Evolutionary conservation across 2,329 filamentous ascomycete species (phyloP), one percentile per base, ranked within the genome.

Genomic region (Pseudogymnoascus sp.): DNA sequence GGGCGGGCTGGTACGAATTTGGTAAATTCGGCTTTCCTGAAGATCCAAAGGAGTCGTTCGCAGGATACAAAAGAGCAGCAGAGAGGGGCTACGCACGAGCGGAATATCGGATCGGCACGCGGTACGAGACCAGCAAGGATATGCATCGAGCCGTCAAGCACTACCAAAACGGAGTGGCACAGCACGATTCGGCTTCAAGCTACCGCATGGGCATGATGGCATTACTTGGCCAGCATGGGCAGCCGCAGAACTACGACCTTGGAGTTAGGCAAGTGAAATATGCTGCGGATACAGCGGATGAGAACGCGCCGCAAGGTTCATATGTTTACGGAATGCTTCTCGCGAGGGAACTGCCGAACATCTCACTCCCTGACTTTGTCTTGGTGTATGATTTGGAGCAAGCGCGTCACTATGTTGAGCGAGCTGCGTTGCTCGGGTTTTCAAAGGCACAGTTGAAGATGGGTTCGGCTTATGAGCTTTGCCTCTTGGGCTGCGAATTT

Each of bases 61-160:
- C 87, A 66, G 90, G 89, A 71, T 99, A 97, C 77, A 86, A 87
- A 66, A 83, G 88, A 70, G 90, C 95, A n/a, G 89, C 91, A 31
- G 89, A 93, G 70, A 87, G 90, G 70, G 91, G 91, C 64, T 96
- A 93, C 77, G 86, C 88, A 21, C 83, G 95, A 69, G 93, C 95
- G 19, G 91, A 97, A 75, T 99, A 99, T 76, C 87, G 95, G 57
- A 96, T 99, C 78, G 95, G 95, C 67, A 99, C 97, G 93, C 89
- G 97, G 64, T 97, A 93, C 74, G 95, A 99, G 77, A 92, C 90
- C 74, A 93, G 92, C 4, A 96, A 96, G 72, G 93, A 99, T 72
- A 88, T 92, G 65, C 83, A 87, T 67, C 97, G 96, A 75, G 95
- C 95, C 5, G 87, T 97, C 72, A 87, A 88, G 71, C 93, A 97